Evolutionary conservation across 768 basidiomycete genomes (phyloP), one percentile per base, ranked within the genome.

Genomic region (Gautieria morchelliformis): DNA sequence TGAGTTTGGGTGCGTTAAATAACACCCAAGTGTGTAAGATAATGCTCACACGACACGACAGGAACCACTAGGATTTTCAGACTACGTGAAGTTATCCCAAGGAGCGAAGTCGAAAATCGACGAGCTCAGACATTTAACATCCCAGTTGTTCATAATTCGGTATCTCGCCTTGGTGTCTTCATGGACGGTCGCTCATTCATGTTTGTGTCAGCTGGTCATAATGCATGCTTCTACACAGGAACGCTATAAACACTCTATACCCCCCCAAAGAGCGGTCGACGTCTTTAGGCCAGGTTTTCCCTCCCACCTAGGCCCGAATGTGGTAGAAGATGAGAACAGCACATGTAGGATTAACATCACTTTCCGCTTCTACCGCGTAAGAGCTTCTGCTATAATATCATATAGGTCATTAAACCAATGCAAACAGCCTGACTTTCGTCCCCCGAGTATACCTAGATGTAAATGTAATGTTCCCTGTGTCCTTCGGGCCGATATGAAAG

Each of bases 221-320:
- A 92, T 92, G 89, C 90, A 92, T 62, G 87, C 89, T 1, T 80
- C 83, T 15, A 85, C 84, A 58, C 89, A 92, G 73, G 89, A 92
- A 65, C 74, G 73, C 41, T 92, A 86, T 71, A 92, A 92, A 63
- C 88, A 91, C 61, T 77, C 82, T 4, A 77, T 91, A 17, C 89
- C 87, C 19, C 84, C 89, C 0, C 87, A 89, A 60, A 67, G 74
- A 11, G 72, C 78, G 1, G 76, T 92, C 40, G 89, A 92, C 64
- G 63, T 85, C 19, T 90, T 81, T 66, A 78, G 77, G 33, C 88
- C 89, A 4, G 65, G 76, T 1, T 76, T 69, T 60, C 32, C 58
- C 39, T 41, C 59, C 59, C 20, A 57, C 46, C 9, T 61, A 59
- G 15, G 64, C 61, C 47, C 63, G 8, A 45, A 52, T 17, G 53